phyloP scores from a whole-genome alignment of 2,329 filamentous ascomycete species.

The Claviceps sp. region DNA sequence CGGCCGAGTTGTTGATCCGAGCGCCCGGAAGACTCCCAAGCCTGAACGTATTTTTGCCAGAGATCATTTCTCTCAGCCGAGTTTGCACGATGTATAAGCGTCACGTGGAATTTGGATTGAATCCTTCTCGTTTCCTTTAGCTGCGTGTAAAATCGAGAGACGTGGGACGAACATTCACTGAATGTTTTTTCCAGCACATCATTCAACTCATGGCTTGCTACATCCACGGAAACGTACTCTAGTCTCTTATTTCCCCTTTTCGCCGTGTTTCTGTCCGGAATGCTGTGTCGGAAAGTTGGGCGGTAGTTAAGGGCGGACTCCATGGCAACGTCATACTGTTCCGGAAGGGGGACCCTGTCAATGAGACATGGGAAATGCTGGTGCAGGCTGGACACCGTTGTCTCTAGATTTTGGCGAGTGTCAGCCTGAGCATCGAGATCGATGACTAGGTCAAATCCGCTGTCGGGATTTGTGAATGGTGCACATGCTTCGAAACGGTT shows the following conservation, averaged over 20 bases:
- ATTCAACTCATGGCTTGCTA: slow-evolving; percentile 29
- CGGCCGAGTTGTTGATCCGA: slow-evolving; percentile 36
- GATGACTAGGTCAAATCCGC: slow-evolving; percentile 71
- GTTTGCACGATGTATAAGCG: slow-evolving; percentile 68
- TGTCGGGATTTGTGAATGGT: slow-evolving; percentile 54
- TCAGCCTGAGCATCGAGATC: slow-evolving; percentile 63
- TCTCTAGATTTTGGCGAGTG: slow-evolving; percentile 81
- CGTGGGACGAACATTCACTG: slow-evolving; percentile 31
- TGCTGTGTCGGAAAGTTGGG: slow-evolving; percentile 62
- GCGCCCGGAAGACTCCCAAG: slow-evolving; percentile 33
- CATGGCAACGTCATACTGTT: slow-evolving; percentile 71
- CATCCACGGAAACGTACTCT: slow-evolving; percentile 43
- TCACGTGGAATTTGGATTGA: slow-evolving; percentile 84
- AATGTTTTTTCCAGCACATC: slow-evolving; percentile 59
- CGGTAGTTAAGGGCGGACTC: slow-evolving; percentile 61
- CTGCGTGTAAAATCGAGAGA: slow-evolving; percentile 52
- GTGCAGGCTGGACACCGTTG: slow-evolving; percentile 56
- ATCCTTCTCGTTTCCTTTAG: slow-evolving; percentile 62
- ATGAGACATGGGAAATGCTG: slow-evolving; percentile 68
- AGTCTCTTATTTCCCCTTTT: slow-evolving; percentile 32
- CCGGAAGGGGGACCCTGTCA: slow-evolving; percentile 51
- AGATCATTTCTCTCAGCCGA: slow-evolving; percentile 48
- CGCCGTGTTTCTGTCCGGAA: slow-evolving; percentile 36
- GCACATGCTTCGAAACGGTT: slow-evolving; percentile 70
- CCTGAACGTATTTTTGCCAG: slow-evolving; percentile 60